Evolutionary conservation across 495 filamentous ascomycete species (phyloP).

Genomic region (Aspergillus taichungensis): DNA sequence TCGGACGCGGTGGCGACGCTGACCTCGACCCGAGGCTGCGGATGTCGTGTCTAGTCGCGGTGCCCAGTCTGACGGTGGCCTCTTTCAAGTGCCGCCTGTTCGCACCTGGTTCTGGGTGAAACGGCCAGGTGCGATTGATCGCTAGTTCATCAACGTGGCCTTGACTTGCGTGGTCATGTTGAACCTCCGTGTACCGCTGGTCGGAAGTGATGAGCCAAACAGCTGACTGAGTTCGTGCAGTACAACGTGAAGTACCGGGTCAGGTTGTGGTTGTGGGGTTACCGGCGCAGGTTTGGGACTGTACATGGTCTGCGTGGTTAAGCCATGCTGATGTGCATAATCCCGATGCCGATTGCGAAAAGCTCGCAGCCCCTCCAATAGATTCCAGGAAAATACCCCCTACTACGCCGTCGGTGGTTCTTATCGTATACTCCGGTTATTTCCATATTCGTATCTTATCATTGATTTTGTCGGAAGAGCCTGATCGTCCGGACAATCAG

Average conservation of each 20-base stretch:
- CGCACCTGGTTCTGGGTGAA: constrained; percentile 20
- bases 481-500: constrained; percentile 13
- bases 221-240: constrained; percentile 11
- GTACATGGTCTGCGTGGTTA: constrained; percentile 8
- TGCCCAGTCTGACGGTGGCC: constrained; percentile 13
- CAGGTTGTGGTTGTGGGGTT: constrained; percentile 27
- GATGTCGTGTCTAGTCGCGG: constrained; percentile 14
- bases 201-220: constrained; percentile 23
- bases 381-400: constrained; percentile 20
- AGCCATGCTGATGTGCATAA: no score
- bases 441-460: neutral
- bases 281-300: constrained; percentile 22
- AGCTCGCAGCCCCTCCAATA: constrained; percentile 13
- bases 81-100: constrained; percentile 20
- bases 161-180: constrained; percentile 22
- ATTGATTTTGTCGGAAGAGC: neutral
- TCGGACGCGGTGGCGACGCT: constrained; percentile 17
- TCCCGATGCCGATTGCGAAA: constrained; percentile 13
- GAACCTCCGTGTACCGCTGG: constrained; percentile 20
- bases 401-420: constrained; percentile 16
- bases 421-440: constrained; percentile 16
- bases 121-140: constrained; percentile 19
- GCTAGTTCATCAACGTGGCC: constrained; percentile 20
- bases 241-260: constrained; percentile 31
- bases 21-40: constrained; percentile 13